These are phyloP conservation scores for Aspergillus clavatus DNA, from an alignment of 2,329 filamentous ascomycete species.

Conservation along the genomic window DNA sequence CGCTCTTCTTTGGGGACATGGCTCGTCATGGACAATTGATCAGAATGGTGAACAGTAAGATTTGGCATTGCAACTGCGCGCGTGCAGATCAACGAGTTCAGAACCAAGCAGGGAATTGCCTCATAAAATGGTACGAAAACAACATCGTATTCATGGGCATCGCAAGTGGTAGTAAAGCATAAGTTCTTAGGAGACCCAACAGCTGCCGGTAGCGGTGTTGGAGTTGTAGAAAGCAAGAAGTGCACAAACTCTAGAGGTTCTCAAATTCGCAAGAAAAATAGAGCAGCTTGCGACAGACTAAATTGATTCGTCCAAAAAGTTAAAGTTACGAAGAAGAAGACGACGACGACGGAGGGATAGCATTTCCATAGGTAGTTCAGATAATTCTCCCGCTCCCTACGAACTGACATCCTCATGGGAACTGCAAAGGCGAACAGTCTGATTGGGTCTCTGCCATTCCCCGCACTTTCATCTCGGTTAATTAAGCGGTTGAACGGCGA, in stretches of 20 bases:
- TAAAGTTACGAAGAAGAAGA: too few species aligned
- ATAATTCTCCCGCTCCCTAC: neutral
- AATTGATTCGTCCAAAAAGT: too few species aligned
- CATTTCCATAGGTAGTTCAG: too few species aligned
- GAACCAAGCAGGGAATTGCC: slow-evolving; percentile 1
- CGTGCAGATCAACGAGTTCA: neutral
- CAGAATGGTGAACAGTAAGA: slow-evolving; percentile 1
- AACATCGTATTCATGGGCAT: slow-evolving; percentile 1
- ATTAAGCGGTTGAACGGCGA: neutral
- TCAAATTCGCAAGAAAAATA: too few species aligned
- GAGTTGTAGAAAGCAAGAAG: too few species aligned
- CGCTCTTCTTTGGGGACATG: slow-evolving; percentile 28
- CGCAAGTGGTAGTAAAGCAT: neutral
- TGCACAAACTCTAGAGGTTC: too few species aligned
- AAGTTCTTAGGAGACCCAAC: neutral
- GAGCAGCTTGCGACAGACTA: too few species aligned
- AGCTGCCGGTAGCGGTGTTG: neutral
- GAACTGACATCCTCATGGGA: too few species aligned
- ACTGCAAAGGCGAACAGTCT: too few species aligned
- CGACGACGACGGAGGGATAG: too few species aligned
- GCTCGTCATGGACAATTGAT: slow-evolving; percentile 19
- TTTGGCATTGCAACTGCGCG: slow-evolving; percentile 14
- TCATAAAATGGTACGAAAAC: slow-evolving; percentile 8
- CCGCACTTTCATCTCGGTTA: neutral
- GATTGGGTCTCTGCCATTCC: neutral